These are phyloP conservation scores for Diospyros lotus DNA, from an alignment of 148 eudicot species.

Conservation along the genomic window DNA sequence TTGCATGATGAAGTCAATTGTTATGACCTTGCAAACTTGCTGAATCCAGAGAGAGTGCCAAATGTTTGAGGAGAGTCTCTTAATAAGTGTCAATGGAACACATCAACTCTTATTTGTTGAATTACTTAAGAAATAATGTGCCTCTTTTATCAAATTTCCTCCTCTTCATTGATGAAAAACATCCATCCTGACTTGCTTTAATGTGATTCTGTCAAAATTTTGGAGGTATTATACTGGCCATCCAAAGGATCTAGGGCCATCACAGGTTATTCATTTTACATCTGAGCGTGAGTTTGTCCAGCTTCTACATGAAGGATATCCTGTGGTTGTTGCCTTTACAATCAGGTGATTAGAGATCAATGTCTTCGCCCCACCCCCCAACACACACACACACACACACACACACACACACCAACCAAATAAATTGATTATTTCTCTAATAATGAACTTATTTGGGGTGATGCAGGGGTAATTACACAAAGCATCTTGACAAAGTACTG, in stretches of 20 bases:
- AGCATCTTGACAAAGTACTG: constrained; percentile 80
- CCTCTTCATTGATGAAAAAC: neutral
- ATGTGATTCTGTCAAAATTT: constrained; percentile 12
- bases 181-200: neutral
- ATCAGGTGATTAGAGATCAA: constrained; percentile 42
- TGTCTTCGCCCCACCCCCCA: neutral
- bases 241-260: constrained; percentile 93
- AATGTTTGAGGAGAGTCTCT: neutral
- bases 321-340: constrained; percentile 91
- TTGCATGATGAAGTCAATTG: neutral
- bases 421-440: too few species aligned
- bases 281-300: constrained; percentile 94
- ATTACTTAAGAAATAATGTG: neutral
- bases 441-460: constrained; percentile 14
- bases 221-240: constrained; percentile 88
- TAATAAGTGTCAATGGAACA: neutral
- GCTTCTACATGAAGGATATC: constrained; percentile 85
- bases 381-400: neutral
- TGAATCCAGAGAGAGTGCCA: neutral
- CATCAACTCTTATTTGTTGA: neutral
- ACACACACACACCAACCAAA: neutral
- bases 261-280: constrained; percentile 81
- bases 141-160: neutral
- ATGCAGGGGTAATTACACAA: constrained; percentile 70
- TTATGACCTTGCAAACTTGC: neutral